These are phyloP conservation scores for Hortaea werneckii DNA, from an alignment of 2,329 filamentous ascomycete species.

Conservation along the genomic window DNA sequence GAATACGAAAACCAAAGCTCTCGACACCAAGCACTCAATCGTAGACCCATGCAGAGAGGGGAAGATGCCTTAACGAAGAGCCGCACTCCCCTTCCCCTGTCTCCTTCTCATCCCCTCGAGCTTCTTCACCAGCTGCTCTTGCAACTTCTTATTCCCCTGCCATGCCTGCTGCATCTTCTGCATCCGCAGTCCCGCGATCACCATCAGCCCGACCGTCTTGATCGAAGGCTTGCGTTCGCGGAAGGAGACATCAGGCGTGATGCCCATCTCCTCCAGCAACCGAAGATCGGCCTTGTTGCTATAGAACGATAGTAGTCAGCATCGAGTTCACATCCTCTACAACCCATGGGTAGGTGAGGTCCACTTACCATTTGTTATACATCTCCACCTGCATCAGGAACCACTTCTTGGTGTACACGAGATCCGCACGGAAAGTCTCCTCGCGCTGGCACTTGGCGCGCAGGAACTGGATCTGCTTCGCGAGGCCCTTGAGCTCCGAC, in stretches of 20 bases:
- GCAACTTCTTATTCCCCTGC: constrained; percentile 41
- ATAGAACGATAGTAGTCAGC: constrained; percentile 17
- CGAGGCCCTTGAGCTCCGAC: constrained; percentile 70
- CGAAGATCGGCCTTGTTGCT: constrained; percentile 89
- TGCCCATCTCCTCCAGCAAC: constrained; percentile 74
- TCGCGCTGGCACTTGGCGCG: constrained; percentile 72
- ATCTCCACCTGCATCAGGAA: constrained; percentile 70
- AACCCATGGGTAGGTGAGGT: no score
- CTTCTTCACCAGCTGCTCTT: constrained; percentile 36
- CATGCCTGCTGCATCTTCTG: constrained; percentile 39
- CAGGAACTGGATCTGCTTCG: constrained; percentile 85
- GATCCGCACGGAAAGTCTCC: constrained; percentile 65
- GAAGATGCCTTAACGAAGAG: no score
- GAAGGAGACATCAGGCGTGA: constrained; percentile 41
- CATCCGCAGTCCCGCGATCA: constrained; percentile 45
- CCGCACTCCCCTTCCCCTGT: no score
- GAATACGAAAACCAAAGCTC: no score
- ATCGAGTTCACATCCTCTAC: no score
- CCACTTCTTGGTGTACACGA: constrained; percentile 79
- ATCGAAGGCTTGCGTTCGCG: constrained; percentile 37
- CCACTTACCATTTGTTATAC: constrained; percentile 77
- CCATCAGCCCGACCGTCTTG: constrained; percentile 37
- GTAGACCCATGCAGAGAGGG: no score
- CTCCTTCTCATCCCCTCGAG: constrained; percentile 34
- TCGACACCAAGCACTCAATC: no score